These are phyloP conservation scores for Discostella pseudostelligera DNA, from an alignment of 108 stramenopile species.

Conservation along the genomic window DNA sequence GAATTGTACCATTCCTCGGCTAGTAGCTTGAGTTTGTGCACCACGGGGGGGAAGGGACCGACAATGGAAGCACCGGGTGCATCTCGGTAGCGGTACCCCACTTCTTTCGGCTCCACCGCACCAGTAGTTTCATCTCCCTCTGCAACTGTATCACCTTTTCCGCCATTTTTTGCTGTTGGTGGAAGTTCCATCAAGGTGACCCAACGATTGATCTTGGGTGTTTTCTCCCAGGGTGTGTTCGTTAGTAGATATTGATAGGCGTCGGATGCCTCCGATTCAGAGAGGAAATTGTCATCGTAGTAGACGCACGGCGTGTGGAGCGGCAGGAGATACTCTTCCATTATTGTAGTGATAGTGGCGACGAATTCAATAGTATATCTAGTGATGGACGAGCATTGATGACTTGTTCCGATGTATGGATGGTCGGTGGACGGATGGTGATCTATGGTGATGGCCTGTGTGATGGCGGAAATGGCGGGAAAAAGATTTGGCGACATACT, in stretches of 20 bases:
- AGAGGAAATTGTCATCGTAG: conserved; percentile 57
- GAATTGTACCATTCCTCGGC: conserved; percentile 68
- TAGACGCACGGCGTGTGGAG: conserved; percentile 62
- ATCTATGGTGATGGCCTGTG: too few species aligned
- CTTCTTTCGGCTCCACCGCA: background rate
- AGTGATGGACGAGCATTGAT: too few species aligned
- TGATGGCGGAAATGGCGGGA: too few species aligned
- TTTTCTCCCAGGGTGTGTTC: conserved; percentile 65
- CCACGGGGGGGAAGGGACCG: conserved; percentile 25
- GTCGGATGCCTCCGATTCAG: conserved; percentile 30
- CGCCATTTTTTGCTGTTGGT: conserved; percentile 6
- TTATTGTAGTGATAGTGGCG: background rate
- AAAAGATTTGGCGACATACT: too few species aligned
- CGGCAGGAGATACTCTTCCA: conserved; percentile 56
- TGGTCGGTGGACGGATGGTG: background rate
- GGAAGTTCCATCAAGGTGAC: conserved; percentile 54
- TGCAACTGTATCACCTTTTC: conserved; percentile 8
- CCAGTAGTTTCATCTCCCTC: too few species aligned
- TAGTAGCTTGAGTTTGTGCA: conserved; percentile 21
- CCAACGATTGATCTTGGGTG: conserved; percentile 75
- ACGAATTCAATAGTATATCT: background rate
- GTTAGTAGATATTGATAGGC: conserved; percentile 50
- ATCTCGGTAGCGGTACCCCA: conserved; percentile 53
- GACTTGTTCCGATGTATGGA: background rate
- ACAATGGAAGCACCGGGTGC: conserved; percentile 44